Evolutionary conservation across 1,139 yeast genomes (phyloP), one percentile per base, ranked within the genome.

Genomic region (Kurtzmaniella quercitrusa): DNA sequence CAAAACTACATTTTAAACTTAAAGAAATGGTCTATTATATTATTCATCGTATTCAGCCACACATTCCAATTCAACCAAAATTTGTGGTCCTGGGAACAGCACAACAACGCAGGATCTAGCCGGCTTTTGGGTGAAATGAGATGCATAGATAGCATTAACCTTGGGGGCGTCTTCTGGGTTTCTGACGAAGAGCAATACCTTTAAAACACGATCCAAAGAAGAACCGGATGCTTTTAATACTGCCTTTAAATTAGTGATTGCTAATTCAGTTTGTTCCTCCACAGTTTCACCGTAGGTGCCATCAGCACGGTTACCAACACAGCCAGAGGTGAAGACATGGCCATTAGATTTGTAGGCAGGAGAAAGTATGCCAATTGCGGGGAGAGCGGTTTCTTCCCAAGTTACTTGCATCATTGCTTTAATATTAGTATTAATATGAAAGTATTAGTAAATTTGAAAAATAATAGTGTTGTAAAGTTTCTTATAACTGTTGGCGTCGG

Each of bases 31-130:
- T 9, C 4, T 26, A 26, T 26, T 26, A 26, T 26, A n/a, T 26
- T 26, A 26, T 9, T 30, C 34, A 11, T 36, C 36, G 17, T 33
- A 20, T 20, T 38, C 36, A 23, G 76, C 76, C 42, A 68, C 56
- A 46, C 65, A 58, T 49, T 74, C 78, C 35, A 74, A 47, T 52
- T 74, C 79, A 21, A 74, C 74, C 45, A 69, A 63, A 16, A 72
- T 45, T 6, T 55, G 48, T 7, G 59, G 55, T 50, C 71, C 65
- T 33, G 78, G 78, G 60, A 74, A 74, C 5, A 55, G 59, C 19
- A 68, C 75, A 33, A 74, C 65, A 36, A 76, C 66, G 52, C 80
- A 75, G 37, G 78, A 70, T 60, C 82, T 66, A 21, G 77, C 73
- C 16, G 82, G 82, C 53, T 64, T 63, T 33, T 64, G 59, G 2